Evolutionary conservation across 225 moss, liverwort and hornwort genomes (phyloP).

Genomic region (Pseudoscleropodium purum): DNA sequence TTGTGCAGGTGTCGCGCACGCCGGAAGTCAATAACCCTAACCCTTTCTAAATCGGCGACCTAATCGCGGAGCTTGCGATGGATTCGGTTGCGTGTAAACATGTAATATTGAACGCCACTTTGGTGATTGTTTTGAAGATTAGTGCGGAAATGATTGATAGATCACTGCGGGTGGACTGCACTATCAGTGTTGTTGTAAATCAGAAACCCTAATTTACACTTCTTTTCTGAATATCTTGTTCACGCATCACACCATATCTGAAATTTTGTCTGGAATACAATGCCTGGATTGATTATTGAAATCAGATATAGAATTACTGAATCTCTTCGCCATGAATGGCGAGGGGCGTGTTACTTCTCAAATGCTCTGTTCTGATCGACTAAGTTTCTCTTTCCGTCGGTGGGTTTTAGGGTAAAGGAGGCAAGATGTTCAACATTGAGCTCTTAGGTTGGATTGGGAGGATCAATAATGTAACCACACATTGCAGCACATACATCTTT

Average conservation of each 20-base stretch:
- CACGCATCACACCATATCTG: neutral
- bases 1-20: constrained; percentile 61
- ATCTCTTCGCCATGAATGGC: neutral
- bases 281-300: neutral
- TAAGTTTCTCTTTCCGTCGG: neutral
- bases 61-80: neutral
- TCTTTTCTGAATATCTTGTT: neutral
- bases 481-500: neutral
- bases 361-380: neutral
- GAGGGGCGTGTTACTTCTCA: neutral
- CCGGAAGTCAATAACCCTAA: constrained; percentile 73
- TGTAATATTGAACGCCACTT: neutral
- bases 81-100: neutral
- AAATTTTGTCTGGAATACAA: neutral
- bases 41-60: constrained; percentile 23
- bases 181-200: neutral
- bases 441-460: neutral
- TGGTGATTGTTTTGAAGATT: neutral
- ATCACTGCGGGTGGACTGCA: neutral
- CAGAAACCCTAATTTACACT: neutral
- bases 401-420: neutral
- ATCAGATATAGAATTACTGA: neutral
- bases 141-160: neutral
- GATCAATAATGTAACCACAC: neutral
- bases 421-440: neutral